phyloP scores from a whole-genome alignment of 176 grass and related monocot genomes.

The Secale cereale region DNA sequence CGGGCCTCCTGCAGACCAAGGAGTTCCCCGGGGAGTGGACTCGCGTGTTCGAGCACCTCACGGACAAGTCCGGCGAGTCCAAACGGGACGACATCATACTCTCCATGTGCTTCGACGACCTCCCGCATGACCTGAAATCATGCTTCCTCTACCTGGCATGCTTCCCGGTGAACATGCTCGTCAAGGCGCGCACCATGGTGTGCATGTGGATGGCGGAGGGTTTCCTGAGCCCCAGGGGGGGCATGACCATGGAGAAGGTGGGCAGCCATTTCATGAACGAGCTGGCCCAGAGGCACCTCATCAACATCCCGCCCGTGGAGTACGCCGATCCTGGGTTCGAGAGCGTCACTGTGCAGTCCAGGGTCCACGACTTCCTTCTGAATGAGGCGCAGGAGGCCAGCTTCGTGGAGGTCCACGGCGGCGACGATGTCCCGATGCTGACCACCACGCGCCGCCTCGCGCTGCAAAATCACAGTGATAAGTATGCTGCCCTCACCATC shows the following conservation, averaged over 20 bases:
- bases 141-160: slow-evolving; percentile 49
- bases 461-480: slow-evolving; percentile 15
- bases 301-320: too few species aligned
- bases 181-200: slow-evolving; percentile 28
- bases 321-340: too few species aligned
- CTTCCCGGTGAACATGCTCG: slow-evolving; percentile 15
- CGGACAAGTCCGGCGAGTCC: neutral
- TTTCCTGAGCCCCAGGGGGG: slow-evolving; percentile 25
- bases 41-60: neutral
- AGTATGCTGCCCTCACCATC: slow-evolving; percentile 13
- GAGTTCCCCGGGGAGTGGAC: neutral
- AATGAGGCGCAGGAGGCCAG: slow-evolving; percentile 19
- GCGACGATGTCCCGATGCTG: neutral
- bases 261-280: neutral
- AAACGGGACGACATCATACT: neutral
- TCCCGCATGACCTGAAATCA: slow-evolving; percentile 41
- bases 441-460: slow-evolving; percentile 20
- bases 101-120: slow-evolving; percentile 44
- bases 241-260: slow-evolving; percentile 30
- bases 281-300: too few species aligned
- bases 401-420: slow-evolving; percentile 27
- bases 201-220: slow-evolving; percentile 44
- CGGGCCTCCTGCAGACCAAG: neutral
- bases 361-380: slow-evolving; percentile 29
- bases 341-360: slow-evolving; percentile 11